phyloP scores from a whole-genome alignment of 306 rosid species.

The Fragaria iinumae region DNA sequence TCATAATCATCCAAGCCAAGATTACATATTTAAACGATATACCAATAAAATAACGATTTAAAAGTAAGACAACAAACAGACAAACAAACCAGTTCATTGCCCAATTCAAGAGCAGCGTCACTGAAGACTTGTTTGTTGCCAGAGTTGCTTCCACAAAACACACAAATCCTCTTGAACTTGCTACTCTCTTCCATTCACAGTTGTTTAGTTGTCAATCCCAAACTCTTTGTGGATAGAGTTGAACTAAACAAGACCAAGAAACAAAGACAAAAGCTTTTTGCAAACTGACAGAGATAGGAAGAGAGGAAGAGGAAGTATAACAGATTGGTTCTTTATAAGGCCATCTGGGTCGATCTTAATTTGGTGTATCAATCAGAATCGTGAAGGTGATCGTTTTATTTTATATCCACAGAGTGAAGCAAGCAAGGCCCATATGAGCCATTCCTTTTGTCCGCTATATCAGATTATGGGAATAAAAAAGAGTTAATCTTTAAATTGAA shows the following conservation, averaged over 20 bases:
- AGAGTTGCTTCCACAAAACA: slow-evolving; percentile 93
- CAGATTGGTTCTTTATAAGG: slow-evolving; percentile 18
- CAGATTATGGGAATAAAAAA: background rate
- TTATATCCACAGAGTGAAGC: slow-evolving; percentile 28
- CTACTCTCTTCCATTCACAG: slow-evolving; percentile 71
- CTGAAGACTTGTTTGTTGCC: slow-evolving; percentile 77
- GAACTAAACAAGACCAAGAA: slow-evolving; percentile 11
- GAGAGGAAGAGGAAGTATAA: slow-evolving; percentile 16
- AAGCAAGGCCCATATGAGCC: slow-evolving; percentile 49
- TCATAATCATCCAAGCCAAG: slow-evolving; percentile 9
- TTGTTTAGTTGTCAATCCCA: slow-evolving; percentile 32
- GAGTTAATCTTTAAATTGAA: background rate
- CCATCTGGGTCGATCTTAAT: slow-evolving; percentile 40
- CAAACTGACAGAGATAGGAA: slow-evolving; percentile 27
- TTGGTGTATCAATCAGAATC: slow-evolving; percentile 6
- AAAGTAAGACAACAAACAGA: background rate
- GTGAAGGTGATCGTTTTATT: slow-evolving; percentile 23
- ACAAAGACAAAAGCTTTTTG: background rate
- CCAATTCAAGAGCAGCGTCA: slow-evolving; percentile 80
- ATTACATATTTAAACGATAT: slow-evolving; percentile 17
- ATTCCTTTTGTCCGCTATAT: slow-evolving; percentile 45
- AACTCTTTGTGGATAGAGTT: slow-evolving; percentile 27
- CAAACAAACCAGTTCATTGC: slow-evolving; percentile 73
- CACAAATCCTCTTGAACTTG: slow-evolving; percentile 79
- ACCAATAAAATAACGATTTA: slow-evolving; percentile 8